These are phyloP conservation scores for Detonula confervacea DNA, from an alignment of 352 stramenopile genomes.

Conservation along the genomic window DNA sequence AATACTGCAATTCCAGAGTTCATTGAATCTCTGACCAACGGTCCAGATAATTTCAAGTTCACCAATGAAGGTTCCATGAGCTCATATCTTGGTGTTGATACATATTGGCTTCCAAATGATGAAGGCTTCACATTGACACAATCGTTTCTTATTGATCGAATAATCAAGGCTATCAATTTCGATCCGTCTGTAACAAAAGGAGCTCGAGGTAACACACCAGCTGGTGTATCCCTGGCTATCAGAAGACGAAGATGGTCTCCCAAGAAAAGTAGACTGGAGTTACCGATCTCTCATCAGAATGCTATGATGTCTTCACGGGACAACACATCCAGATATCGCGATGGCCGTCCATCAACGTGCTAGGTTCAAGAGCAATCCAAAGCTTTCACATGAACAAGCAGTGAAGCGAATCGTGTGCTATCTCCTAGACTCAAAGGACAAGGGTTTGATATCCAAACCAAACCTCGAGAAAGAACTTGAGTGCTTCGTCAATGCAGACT, in stretches of 20 bases:
- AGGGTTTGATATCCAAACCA: conserved; percentile 11
- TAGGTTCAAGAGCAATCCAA: not conserved
- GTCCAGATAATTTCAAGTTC: conserved; percentile 1
- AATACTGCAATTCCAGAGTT: not conserved
- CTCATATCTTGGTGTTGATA: conserved; percentile 3
- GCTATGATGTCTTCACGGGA: not conserved
- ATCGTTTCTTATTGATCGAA: conserved; percentile 20
- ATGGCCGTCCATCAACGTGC: not conserved
- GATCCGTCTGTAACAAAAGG: too few species aligned
- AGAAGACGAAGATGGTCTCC: not conserved
- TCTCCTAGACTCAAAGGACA: conserved; percentile 20
- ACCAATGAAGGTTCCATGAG: not conserved
- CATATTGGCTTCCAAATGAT: too few species aligned
- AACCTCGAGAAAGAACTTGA: conserved; percentile 25
- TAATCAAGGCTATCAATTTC: conserved; percentile 4
- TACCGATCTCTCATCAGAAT: not conserved
- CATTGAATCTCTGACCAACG: not conserved
- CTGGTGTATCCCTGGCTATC: not conserved
- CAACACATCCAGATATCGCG: not conserved
- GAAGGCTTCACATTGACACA: conserved; percentile 15
- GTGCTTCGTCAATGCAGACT: conserved; percentile 50
- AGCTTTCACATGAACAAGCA: not conserved
- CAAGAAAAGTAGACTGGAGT: not conserved
- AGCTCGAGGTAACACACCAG: too few species aligned
- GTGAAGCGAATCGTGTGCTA: conserved; percentile 39